Conservation (phyloP, 495 filamentous ascomycete species). For the Penicillium robsamsonii region DNA sequence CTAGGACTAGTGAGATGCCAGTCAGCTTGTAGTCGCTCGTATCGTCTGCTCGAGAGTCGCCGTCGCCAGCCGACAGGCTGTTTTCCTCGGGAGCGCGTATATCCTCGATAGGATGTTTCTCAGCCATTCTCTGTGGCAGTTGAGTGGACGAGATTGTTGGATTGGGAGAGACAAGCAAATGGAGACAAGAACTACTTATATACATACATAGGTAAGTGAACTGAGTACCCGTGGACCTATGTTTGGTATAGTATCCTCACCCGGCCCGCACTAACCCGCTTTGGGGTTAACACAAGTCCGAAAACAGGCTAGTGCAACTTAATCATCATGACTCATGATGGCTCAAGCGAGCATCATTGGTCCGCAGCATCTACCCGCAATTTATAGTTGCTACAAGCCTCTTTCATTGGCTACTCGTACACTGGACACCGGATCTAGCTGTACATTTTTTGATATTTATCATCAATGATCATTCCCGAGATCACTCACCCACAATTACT, state of each 20-base stretch:
- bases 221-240: neutral
- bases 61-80: neutral
- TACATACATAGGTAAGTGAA: no score
- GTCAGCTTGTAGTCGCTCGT: constrained; percentile 53
- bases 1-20: constrained; percentile 2
- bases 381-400: neutral
- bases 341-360: neutral
- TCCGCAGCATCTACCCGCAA: neutral
- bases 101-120: neutral
- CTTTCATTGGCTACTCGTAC: no score
- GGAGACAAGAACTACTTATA: neutral
- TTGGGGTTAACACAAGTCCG: neutral
- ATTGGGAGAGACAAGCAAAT: neutral
- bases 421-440: no score
- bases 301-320: neutral
- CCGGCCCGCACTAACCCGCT: neutral
- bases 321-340: constrained; percentile 1
- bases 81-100: neutral
- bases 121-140: neutral
- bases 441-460: no score
- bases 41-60: constrained; percentile 11
- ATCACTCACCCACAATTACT: no score
- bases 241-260: neutral
- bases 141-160: neutral
- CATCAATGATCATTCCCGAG: no score